Percentiles rank a stretch among this genome's conserved stretches.
These are phyloP conservation scores for Penicillium pancosmium DNA, from an alignment of 495 filamentous ascomycete genomes.

Conservation along the genomic window DNA sequence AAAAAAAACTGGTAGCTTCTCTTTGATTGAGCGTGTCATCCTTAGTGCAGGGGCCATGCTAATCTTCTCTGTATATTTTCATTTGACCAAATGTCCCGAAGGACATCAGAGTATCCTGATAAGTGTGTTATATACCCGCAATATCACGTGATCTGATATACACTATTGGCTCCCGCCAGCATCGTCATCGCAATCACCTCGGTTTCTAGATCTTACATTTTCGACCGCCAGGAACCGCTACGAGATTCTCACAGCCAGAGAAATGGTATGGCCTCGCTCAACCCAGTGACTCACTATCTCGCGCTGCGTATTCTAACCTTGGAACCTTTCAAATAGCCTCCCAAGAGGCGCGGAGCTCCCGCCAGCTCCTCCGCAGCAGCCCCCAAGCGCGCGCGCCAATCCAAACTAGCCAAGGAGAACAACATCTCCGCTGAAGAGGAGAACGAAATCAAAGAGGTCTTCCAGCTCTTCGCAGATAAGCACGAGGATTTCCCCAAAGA, in stretches of 20 bases:
- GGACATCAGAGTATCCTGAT: conserved; percentile 42
- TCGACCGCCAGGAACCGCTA: background rate
- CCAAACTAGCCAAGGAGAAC: conserved; percentile 88
- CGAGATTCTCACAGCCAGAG: background rate
- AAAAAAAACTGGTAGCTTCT: conserved; percentile 86
- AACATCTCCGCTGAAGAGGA: conserved; percentile 82
- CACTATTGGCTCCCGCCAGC: background rate
- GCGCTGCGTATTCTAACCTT: background rate
- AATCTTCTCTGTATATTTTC: conserved; percentile 92
- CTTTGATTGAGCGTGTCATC: conserved; percentile 99
- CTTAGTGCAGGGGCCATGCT: conserved; percentile 99
- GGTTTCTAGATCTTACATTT: background rate
- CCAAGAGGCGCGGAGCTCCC: conserved; percentile 43
- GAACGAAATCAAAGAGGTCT: conserved; percentile 87
- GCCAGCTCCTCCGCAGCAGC: conserved; percentile 30
- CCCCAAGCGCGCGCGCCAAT: conserved; percentile 58
- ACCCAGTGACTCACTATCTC: background rate
- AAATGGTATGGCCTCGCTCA: background rate
- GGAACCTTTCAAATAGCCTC: conserved; percentile 29
- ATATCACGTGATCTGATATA: background rate
- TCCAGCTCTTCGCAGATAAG: conserved; percentile 68
- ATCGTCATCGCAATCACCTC: background rate
- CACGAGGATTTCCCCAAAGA: conserved; percentile 65
- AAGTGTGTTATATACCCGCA: conserved; percentile 27
- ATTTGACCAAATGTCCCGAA: conserved; percentile 82